A percentile compares a stretch with the other conserved stretches of the same genome.
These are phyloP conservation scores for Achaetomiella virescens DNA, from an alignment of 495 filamentous ascomycete genomes.

Conservation along the genomic window DNA sequence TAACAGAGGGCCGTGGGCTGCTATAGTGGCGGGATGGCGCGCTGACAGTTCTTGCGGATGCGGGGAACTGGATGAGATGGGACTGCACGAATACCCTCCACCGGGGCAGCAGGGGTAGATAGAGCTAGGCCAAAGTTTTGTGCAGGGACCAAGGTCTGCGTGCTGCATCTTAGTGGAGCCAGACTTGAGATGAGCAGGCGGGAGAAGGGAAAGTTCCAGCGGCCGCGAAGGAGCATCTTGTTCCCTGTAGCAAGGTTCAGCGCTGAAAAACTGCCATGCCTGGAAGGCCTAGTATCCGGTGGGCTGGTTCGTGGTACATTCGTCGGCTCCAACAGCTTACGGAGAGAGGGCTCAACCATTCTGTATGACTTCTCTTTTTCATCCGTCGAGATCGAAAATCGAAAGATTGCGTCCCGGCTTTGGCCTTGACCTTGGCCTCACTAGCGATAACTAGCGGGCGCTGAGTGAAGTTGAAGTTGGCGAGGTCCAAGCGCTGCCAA, in stretches of 20 bases:
- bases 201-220: neutral
- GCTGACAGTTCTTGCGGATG: conserved; percentile 12
- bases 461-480: neutral
- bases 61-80: conserved; percentile 2
- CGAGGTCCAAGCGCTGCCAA: conserved; percentile 4
- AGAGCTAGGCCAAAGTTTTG: neutral
- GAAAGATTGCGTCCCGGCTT: too few relatives aligned
- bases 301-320: too few relatives aligned
- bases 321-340: too few relatives aligned
- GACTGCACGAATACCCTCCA: neutral
- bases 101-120: too few relatives aligned
- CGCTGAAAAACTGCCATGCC: too few relatives aligned
- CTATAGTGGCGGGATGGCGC: conserved; percentile 15
- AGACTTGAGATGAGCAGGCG: neutral
- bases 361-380: too few relatives aligned
- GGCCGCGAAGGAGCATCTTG: neutral
- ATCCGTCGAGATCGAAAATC: too few relatives aligned
- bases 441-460: too few relatives aligned
- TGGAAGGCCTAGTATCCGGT: too few relatives aligned
- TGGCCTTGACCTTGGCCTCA: too few relatives aligned
- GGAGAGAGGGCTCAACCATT: too few relatives aligned
- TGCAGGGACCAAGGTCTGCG: neutral
- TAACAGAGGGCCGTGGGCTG: conserved; percentile 15
- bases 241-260: too few relatives aligned
- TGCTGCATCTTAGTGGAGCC: neutral